Conservation (phyloP, 2,329 filamentous ascomycete species). For the Fusarium anguioides region DNA sequence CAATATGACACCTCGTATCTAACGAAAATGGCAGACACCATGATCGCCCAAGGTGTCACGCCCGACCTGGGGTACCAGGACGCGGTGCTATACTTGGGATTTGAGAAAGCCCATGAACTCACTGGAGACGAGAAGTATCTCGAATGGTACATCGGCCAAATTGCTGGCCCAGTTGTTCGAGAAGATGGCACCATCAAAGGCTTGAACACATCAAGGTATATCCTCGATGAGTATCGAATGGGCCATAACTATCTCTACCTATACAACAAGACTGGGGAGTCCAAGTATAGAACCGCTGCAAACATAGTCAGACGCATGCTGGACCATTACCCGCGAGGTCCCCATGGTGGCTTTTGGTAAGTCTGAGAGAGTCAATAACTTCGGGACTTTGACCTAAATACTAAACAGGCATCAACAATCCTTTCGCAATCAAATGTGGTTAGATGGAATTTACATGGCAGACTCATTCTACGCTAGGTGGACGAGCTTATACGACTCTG, state of each 20-base stretch:
- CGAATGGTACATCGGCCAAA: conserved; percentile 56
- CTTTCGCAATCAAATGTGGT: conserved; percentile 66
- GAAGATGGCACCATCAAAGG: conserved; percentile 58
- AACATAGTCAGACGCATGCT: conserved; percentile 57
- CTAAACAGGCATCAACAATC: conserved; percentile 44
- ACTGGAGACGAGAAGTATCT: conserved; percentile 56
- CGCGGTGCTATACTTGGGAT: conserved; percentile 58
- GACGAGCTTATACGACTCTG: conserved; percentile 49
- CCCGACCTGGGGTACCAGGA: conserved; percentile 58
- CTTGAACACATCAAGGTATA: conserved; percentile 60
- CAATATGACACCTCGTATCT: not conserved
- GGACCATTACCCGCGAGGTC: conserved; percentile 59
- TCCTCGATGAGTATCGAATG: conserved; percentile 62
- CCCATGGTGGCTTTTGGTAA: conserved; percentile 62
- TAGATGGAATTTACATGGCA: conserved; percentile 64
- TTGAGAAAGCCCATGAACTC: conserved; percentile 58
- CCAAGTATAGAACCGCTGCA: conserved; percentile 60
- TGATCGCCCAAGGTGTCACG: conserved; percentile 53
- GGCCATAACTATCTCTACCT: conserved; percentile 62
- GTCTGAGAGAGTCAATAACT: fast-evolving
- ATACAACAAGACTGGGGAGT: conserved; percentile 56
- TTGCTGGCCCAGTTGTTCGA: conserved; percentile 57
- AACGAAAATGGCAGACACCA: conserved; percentile 57
- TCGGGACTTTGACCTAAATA: fast-evolving
- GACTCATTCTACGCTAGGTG: conserved; percentile 56